phyloP scores from a whole-genome alignment of 495 filamentous ascomycete species.

The Collariella sp. region DNA sequence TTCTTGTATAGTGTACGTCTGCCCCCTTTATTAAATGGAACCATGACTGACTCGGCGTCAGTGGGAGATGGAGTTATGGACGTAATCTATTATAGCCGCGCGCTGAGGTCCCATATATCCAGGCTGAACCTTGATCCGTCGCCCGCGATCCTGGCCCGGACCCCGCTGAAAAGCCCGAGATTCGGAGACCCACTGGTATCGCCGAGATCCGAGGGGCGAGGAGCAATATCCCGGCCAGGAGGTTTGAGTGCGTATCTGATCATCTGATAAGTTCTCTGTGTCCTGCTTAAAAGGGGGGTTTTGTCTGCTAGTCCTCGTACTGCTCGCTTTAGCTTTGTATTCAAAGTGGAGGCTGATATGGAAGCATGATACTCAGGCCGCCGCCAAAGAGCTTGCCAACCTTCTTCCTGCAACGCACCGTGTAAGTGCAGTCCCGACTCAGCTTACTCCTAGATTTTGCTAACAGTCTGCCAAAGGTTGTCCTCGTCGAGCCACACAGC shows the following conservation, averaged over 20 bases:
- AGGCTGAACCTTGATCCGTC: conserved; percentile 2
- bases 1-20: too few species aligned
- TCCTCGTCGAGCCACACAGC: conserved; percentile 44
- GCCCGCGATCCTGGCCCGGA: not conserved
- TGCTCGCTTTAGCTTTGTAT: not conserved
- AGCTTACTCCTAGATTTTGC: not conserved
- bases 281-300: too few species aligned
- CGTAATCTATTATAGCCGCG: too few species aligned
- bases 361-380: too few species aligned
- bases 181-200: conserved; percentile 4
- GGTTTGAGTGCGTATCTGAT: not conserved
- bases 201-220: conserved; percentile 4
- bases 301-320: too few species aligned
- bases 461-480: conserved; percentile 26
- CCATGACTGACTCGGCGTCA: too few species aligned
- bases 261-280: not conserved
- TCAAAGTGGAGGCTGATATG: too few species aligned
- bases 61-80: too few species aligned
- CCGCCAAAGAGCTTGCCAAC: conserved; percentile 22
- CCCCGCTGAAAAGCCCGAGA: not conserved
- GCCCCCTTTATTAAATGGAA: too few species aligned
- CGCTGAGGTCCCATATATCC: too few species aligned
- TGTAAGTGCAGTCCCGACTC: conserved; percentile 7
- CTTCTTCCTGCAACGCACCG: conserved; percentile 23
- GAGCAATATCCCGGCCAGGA: not conserved